Conservation (phyloP, 2,329 filamentous ascomycete genomes). For the Aaosphaeria pasadenensis region DNA sequence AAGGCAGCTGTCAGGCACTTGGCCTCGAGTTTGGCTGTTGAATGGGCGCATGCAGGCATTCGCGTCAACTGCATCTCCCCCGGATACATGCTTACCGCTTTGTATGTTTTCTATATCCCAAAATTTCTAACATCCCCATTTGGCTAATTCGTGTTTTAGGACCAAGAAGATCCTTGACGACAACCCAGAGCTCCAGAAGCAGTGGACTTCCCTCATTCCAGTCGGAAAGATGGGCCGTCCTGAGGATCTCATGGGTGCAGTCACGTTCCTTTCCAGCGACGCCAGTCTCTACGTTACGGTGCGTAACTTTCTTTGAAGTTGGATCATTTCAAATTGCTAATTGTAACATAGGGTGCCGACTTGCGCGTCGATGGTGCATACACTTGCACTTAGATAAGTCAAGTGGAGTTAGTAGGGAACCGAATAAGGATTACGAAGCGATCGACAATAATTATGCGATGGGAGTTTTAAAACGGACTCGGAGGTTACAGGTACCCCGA, state of each 20-base stretch:
- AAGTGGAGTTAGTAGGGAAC: too few species aligned
- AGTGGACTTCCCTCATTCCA: constrained; percentile 91
- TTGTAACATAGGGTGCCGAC: constrained; percentile 57
- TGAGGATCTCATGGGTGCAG: constrained; percentile 89
- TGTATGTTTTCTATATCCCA: constrained; percentile 58
- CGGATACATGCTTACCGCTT: constrained; percentile 91
- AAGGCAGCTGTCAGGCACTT: constrained; percentile 92
- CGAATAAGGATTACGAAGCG: too few species aligned
- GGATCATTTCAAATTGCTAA: constrained; percentile 20
- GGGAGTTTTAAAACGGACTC: too few species aligned
- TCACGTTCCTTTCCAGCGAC: constrained; percentile 80
- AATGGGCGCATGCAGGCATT: constrained; percentile 86
- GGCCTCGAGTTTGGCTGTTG: constrained; percentile 82
- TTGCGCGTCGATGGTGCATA: constrained; percentile 86
- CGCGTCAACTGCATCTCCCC: constrained; percentile 94
- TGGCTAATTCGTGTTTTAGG: constrained; percentile 45
- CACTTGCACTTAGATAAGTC: constrained; percentile 62
- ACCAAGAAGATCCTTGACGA: constrained; percentile 93
- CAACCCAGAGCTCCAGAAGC: constrained; percentile 81
- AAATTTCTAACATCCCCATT: background rate
- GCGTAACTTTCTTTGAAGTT: constrained; percentile 2
- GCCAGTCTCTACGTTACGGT: constrained; percentile 50
- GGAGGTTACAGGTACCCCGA: too few species aligned
- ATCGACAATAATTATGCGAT: too few species aligned
- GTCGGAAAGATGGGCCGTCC: constrained; percentile 91